phyloP scores from a whole-genome alignment of 1,284 basidiomycete species.

The Tilletia caries region DNA sequence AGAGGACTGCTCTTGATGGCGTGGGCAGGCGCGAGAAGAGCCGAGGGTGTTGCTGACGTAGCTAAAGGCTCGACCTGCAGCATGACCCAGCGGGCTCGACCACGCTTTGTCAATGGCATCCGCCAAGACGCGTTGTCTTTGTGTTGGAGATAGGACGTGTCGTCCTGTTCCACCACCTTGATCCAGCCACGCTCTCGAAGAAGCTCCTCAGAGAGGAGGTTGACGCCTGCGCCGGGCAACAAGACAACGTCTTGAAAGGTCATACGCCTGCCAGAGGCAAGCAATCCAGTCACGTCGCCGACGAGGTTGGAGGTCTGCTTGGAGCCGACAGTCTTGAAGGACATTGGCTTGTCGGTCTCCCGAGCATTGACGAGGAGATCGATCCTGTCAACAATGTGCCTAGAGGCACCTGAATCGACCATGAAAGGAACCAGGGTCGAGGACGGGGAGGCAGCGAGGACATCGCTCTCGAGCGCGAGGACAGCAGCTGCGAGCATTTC shows the following conservation, averaged over 20 bases:
- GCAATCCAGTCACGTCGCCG: background rate
- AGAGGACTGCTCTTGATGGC: background rate
- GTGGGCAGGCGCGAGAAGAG: background rate
- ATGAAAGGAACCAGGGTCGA: background rate
- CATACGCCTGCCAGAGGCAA: background rate
- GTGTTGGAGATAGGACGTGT: background rate
- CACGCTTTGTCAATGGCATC: background rate
- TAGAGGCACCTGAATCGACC: background rate
- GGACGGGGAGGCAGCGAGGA: background rate
- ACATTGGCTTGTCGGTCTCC: background rate
- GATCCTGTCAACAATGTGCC: background rate
- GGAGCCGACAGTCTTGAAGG: background rate
- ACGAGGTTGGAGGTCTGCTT: background rate
- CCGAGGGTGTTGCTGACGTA: background rate
- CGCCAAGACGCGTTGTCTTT: background rate
- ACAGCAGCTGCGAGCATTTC: background rate
- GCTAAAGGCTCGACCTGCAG: background rate
- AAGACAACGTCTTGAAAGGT: background rate
- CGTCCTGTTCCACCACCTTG: background rate
- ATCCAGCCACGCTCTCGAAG: too few relatives aligned
- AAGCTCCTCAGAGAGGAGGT: background rate
- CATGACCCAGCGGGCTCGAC: background rate
- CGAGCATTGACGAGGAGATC: background rate
- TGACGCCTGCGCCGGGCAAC: background rate
- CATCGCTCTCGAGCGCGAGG: background rate